phyloP scores from a whole-genome alignment of 2,329 filamentous ascomycete genomes.

The Pseudocercospora eumusae region DNA sequence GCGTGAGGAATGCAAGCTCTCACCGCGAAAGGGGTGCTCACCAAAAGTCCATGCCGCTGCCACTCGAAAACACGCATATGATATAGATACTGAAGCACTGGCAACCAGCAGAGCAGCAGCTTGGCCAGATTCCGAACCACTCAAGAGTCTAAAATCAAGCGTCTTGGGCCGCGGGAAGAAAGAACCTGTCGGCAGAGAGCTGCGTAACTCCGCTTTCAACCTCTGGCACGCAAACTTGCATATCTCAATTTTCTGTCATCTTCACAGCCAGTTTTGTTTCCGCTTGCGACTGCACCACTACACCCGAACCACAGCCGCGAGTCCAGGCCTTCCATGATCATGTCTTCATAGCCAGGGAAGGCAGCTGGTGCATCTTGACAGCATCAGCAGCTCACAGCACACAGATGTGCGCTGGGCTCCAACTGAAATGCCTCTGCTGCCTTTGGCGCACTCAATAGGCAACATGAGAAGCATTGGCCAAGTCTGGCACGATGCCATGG shows the following conservation, averaged over 20 bases:
- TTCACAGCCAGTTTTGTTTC: constrained; percentile 10
- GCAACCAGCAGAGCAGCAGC: background rate
- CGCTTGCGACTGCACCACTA: constrained; percentile 14
- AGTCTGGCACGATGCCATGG: constrained; percentile 5
- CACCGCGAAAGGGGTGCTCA: background rate
- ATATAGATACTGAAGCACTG: background rate
- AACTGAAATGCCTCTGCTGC: constrained; percentile 5
- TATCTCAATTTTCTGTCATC: constrained; percentile 19
- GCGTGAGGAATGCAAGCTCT: constrained; percentile 9
- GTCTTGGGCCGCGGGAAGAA: constrained; percentile 23
- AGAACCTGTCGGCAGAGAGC: constrained; percentile 11
- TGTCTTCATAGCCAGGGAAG: constrained; percentile 13
- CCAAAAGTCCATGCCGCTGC: background rate
- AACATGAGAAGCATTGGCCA: constrained; percentile 1
- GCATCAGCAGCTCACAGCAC: constrained; percentile 12
- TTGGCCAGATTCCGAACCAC: background rate
- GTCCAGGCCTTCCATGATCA: constrained; percentile 13
- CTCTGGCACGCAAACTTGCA: constrained; percentile 17
- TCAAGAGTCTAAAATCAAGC: constrained; percentile 11
- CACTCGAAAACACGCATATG: background rate
- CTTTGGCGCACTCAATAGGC: background rate
- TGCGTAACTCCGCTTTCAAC: constrained; percentile 12
- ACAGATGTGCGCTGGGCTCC: background rate
- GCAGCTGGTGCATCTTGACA: constrained; percentile 19
- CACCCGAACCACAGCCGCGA: constrained; percentile 20